A percentile compares a stretch with the other conserved stretches of the same genome.
Conservation (phyloP, 2,329 filamentous ascomycete genomes). For the Alternaria triticimaculans region DNA sequence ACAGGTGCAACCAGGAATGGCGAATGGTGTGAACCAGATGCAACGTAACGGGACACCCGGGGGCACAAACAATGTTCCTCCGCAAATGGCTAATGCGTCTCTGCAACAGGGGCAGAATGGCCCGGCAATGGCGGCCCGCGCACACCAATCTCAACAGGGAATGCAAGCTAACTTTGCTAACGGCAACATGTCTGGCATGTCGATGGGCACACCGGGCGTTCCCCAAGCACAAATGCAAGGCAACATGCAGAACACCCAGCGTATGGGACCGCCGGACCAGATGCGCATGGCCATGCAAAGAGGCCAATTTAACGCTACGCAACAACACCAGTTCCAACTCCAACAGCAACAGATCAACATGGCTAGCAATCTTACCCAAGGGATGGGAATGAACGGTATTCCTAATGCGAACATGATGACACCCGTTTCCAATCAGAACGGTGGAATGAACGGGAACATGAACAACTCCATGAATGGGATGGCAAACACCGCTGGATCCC, state of each 20-base stretch:
- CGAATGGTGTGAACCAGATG: constrained; percentile 49
- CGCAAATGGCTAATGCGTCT: constrained; percentile 38
- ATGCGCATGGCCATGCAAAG: constrained; percentile 50
- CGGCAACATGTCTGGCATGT: constrained; percentile 59
- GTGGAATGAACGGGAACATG: constrained; percentile 43
- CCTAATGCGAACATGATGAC: constrained; percentile 47
- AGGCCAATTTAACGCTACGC: constrained; percentile 40
- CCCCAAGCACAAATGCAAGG: constrained; percentile 74
- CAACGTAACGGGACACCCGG: constrained; percentile 52
- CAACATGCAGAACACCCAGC: constrained; percentile 62
- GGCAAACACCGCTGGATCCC: constrained; percentile 43
- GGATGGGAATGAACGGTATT: constrained; percentile 43
- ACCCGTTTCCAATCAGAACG: constrained; percentile 39
- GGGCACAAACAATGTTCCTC: constrained; percentile 34
- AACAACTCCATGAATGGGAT: constrained; percentile 45
- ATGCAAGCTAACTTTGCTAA: constrained; percentile 58
- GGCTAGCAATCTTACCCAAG: constrained; percentile 41
- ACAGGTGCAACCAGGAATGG: constrained; percentile 48
- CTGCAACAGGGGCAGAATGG: constrained; percentile 40
- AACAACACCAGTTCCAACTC: constrained; percentile 47
- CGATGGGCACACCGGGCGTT: constrained; percentile 63
- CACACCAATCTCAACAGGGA: constrained; percentile 49
- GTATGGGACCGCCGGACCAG: constrained; percentile 58
- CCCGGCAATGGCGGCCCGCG: constrained; percentile 42
- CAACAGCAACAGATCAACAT: constrained; percentile 49